Evolutionary conservation across 1,284 basidiomycete genomes (phyloP).

Genomic region (Anthracocystis panici-leucophaei): DNA sequence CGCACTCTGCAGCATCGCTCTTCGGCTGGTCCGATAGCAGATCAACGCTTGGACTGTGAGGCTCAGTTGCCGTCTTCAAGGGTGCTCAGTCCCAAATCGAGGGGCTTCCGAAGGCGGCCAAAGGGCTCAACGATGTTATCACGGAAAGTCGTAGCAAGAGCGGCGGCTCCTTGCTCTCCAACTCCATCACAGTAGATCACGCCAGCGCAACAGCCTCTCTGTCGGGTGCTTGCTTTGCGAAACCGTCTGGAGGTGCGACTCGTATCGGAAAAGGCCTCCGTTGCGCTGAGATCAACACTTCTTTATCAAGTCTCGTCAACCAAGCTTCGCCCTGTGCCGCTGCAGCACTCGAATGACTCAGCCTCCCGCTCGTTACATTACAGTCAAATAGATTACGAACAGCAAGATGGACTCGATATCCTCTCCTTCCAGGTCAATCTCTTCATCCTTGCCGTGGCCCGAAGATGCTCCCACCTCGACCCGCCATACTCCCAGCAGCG

Average conservation of each 20-base stretch:
- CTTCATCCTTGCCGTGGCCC: conserved; percentile 11
- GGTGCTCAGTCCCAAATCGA: background rate
- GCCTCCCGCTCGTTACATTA: background rate
- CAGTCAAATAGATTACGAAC: background rate
- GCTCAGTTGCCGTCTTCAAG: background rate
- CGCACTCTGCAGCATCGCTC: background rate
- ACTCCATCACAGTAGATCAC: background rate
- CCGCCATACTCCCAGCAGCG: conserved; percentile 13
- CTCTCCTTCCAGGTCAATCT: conserved; percentile 17
- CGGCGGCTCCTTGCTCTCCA: background rate
- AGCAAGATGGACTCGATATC: conserved; percentile 15
- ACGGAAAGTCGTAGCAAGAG: background rate
- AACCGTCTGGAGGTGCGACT: background rate
- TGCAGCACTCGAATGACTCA: conserved; percentile 6
- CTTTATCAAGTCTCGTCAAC: background rate
- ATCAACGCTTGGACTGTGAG: background rate
- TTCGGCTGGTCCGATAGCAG: conserved; percentile 5
- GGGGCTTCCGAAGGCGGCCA: background rate
- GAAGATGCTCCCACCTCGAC: background rate
- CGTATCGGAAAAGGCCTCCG: no score
- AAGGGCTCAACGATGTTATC: background rate
- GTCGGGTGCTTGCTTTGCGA: background rate
- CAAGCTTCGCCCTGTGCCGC: background rate
- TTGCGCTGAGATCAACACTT: background rate
- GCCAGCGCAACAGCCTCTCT: no score